phyloP scores from a whole-genome alignment of 768 basidiomycete species.

The Mycena kentingensis region DNA sequence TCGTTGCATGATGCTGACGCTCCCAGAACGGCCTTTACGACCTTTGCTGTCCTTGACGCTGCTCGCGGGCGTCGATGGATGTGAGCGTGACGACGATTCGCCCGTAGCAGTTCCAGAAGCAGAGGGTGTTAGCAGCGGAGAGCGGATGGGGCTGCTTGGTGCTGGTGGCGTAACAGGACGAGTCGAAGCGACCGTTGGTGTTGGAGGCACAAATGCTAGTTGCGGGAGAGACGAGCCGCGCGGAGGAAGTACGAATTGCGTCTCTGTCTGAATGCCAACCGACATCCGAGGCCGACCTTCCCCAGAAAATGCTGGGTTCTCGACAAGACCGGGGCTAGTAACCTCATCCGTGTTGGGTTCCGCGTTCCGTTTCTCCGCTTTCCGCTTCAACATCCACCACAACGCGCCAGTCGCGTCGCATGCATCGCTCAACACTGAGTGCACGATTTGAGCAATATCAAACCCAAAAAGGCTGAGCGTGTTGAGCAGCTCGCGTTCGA shows the following conservation, averaged over 20 bases:
- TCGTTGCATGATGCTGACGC: constrained; percentile 94
- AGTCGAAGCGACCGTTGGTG: constrained; percentile 55
- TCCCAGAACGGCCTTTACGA: constrained; percentile 78
- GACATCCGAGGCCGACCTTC: constrained; percentile 24
- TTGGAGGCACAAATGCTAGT: constrained; percentile 75
- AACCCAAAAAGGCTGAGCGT: constrained; percentile 76
- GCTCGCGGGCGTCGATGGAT: constrained; percentile 70
- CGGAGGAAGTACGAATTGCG: constrained; percentile 32
- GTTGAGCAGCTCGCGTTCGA: constrained; percentile 81
- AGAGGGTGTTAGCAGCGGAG: constrained; percentile 61
- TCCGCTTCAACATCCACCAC: constrained; percentile 96
- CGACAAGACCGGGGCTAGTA: constrained; percentile 12
- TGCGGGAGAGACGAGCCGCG: constrained; percentile 48
- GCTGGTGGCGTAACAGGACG: constrained; percentile 59
- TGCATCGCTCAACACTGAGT: constrained; percentile 87
- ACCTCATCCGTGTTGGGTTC: constrained; percentile 28
- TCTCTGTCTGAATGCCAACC: constrained; percentile 52
- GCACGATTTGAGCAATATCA: constrained; percentile 93
- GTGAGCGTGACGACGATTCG: constrained; percentile 57
- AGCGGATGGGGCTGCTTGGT: constrained; percentile 44
- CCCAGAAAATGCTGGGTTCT: background rate
- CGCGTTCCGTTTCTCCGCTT: constrained; percentile 59
- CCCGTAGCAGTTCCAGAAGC: constrained; percentile 44
- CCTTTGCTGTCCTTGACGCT: constrained; percentile 60
- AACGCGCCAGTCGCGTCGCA: constrained; percentile 89